Percentiles rank a stretch among this genome's conserved stretches.
Conservation (phyloP, 805 yeast species). For the Starmerella powellii region DNA sequence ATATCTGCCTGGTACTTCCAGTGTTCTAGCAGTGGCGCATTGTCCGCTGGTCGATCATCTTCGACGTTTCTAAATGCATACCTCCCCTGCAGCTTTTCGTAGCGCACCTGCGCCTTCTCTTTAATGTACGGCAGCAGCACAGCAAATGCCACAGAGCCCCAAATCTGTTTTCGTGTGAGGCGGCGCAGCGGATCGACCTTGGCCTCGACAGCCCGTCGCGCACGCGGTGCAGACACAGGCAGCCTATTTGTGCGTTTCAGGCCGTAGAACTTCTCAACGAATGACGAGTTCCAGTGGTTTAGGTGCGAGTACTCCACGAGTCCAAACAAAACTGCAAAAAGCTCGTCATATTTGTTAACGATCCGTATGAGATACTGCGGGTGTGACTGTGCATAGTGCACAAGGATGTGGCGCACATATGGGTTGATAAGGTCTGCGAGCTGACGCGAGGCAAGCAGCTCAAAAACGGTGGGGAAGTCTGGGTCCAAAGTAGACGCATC, state of each 20-base stretch:
- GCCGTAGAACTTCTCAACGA: slow-evolving; percentile 88
- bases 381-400: slow-evolving; percentile 65
- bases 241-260: slow-evolving; percentile 46
- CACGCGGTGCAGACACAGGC: slow-evolving; percentile 23
- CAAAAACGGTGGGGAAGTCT: slow-evolving; percentile 77
- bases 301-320: slow-evolving; percentile 60
- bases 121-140: slow-evolving; percentile 56
- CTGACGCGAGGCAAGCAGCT: slow-evolving; percentile 70
- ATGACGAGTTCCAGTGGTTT: slow-evolving; percentile 65
- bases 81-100: slow-evolving; percentile 52
- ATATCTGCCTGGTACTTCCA: slow-evolving; percentile 23
- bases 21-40: slow-evolving; percentile 22
- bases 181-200: slow-evolving; percentile 41
- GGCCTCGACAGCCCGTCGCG: slow-evolving; percentile 27
- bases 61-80: slow-evolving; percentile 39
- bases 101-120: slow-evolving; percentile 54
- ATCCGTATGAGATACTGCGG: slow-evolving; percentile 56
- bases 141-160: slow-evolving; percentile 40
- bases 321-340: slow-evolving; percentile 49
- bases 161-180: slow-evolving; percentile 42
- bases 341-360: slow-evolving; percentile 65
- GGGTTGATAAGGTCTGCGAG: slow-evolving; percentile 69
- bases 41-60: slow-evolving; percentile 22
- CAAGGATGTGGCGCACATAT: slow-evolving; percentile 64
- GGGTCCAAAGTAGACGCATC: slow-evolving; percentile 67